Conservation (phyloP, 495 filamentous ascomycete genomes). For the Penicillium angulare region DNA sequence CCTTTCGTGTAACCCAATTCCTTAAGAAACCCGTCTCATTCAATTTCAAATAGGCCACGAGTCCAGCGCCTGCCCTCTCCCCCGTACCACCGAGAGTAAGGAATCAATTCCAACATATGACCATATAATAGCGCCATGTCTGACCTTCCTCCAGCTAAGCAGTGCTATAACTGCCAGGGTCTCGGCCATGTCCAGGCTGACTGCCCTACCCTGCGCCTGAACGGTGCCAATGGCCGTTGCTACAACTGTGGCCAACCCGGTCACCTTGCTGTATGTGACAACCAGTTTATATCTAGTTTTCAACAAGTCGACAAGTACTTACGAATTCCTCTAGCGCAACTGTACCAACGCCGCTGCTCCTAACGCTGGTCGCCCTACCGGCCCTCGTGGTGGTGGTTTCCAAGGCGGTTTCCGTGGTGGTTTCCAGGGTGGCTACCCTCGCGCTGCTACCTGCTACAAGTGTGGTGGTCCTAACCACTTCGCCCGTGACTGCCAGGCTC, state of each 20-base stretch:
- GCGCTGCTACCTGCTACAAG: conserved; percentile 97
- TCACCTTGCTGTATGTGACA: conserved; percentile 72
- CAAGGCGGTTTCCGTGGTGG: conserved; percentile 57
- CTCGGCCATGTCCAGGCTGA: conserved; percentile 98
- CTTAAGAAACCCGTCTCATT: conserved; percentile 30
- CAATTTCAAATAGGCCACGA: conserved; percentile 73
- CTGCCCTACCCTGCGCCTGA: conserved; percentile 94
- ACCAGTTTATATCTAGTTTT: neutral
- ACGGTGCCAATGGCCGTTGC: conserved; percentile 81
- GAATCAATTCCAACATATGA: conserved; percentile 3
- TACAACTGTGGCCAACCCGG: conserved; percentile 93
- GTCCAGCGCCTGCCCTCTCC: conserved; percentile 93
- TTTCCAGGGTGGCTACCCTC: conserved; percentile 62
- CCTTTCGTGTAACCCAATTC: conserved; percentile 14
- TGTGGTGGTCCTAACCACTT: conserved; percentile 99
- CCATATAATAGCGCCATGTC: conserved; percentile 16
- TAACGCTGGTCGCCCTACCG: conserved; percentile 58
- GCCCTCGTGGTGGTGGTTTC: conserved; percentile 36
- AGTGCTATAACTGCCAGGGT: conserved; percentile 99
- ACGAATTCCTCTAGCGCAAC: conserved; percentile 58
- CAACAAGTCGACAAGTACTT: neutral
- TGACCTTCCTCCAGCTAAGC: conserved; percentile 65
- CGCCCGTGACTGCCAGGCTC: conserved; percentile 97
- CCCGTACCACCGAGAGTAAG: conserved; percentile 90
- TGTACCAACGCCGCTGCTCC: conserved; percentile 71